A percentile compares a stretch with the other conserved stretches of the same genome.
Conservation (phyloP, 306 rosid species). For the Fragaria nilgerrensis region DNA sequence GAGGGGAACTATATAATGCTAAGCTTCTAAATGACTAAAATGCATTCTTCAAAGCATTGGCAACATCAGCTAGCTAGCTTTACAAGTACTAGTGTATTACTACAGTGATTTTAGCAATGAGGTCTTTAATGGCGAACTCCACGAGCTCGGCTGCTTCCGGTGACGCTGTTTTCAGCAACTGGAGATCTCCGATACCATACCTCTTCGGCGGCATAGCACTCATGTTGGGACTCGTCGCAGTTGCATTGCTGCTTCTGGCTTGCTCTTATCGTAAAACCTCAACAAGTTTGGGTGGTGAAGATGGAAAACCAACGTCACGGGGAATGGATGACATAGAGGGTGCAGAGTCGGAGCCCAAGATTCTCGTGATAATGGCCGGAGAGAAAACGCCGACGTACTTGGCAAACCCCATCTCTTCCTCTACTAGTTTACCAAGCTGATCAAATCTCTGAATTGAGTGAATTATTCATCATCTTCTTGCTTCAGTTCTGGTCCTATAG, state of each 20-base stretch:
- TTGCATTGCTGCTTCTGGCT: constrained; percentile 47
- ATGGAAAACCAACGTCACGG: constrained; percentile 23
- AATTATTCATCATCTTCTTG: neutral
- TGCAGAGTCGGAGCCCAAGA: constrained; percentile 34
- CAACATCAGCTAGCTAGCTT: neutral
- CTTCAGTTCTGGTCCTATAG: neutral
- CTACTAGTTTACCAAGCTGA: constrained; percentile 9
- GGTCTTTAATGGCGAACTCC: constrained; percentile 25
- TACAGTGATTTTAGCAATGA: constrained; percentile 24
- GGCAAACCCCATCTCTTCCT: constrained; percentile 49
- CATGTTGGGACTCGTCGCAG: constrained; percentile 45
- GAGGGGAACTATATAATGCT: neutral
- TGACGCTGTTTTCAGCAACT: constrained; percentile 33
- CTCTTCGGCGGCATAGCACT: constrained; percentile 60
- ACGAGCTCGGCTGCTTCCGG: constrained; percentile 1
- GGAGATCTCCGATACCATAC: constrained; percentile 66
- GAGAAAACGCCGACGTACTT: constrained; percentile 63
- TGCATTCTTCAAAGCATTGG: neutral
- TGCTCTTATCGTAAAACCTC: constrained; percentile 41
- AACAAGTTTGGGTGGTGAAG: constrained; percentile 5
- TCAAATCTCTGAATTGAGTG: neutral
- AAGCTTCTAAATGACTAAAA: constrained; percentile 8
- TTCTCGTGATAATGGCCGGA: constrained; percentile 84
- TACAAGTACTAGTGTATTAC: neutral
- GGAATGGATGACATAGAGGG: constrained; percentile 12